Evolutionary conservation across 2,329 filamentous ascomycete genomes (phyloP).

Genomic region (Hypocreales sp.): DNA sequence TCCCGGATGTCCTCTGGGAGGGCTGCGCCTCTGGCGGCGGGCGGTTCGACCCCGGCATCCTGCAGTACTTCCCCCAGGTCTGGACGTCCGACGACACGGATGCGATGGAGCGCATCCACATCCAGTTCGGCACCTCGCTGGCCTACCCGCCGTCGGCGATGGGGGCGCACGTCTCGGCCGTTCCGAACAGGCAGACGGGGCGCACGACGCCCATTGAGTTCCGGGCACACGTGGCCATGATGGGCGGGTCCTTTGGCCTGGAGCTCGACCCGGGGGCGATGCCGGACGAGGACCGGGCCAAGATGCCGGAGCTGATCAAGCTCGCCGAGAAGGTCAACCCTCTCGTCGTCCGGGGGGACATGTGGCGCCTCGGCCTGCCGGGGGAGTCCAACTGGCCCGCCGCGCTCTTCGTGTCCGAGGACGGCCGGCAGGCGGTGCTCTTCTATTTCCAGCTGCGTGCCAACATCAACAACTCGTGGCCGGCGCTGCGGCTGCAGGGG

Average conservation of each 20-base stretch:
- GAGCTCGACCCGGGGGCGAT: constrained; percentile 43
- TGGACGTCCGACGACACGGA: constrained; percentile 55
- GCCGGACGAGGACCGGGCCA: constrained; percentile 30
- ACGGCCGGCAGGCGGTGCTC: constrained; percentile 32
- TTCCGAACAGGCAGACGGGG: constrained; percentile 41
- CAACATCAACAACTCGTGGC: constrained; percentile 32
- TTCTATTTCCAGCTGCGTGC: constrained; percentile 45
- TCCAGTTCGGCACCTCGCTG: constrained; percentile 48
- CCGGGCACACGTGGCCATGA: constrained; percentile 50
- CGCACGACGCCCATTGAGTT: constrained; percentile 41
- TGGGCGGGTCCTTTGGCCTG: constrained; percentile 52
- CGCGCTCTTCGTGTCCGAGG: constrained; percentile 39
- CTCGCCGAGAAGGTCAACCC: constrained; percentile 42
- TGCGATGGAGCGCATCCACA: constrained; percentile 41
- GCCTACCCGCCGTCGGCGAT: constrained; percentile 47
- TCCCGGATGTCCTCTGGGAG: constrained; percentile 49
- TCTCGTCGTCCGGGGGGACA: constrained; percentile 38
- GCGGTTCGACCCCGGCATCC: constrained; percentile 45
- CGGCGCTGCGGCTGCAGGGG: constrained; percentile 38
- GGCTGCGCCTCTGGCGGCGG: constrained; percentile 51
- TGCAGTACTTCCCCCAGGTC: constrained; percentile 49
- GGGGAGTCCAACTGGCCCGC: constrained; percentile 47
- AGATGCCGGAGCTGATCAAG: constrained; percentile 36
- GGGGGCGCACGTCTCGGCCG: constrained; percentile 48
- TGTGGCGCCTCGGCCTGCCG: constrained; percentile 43